phyloP scores from a whole-genome alignment of 2,329 filamentous ascomycete genomes.

The Aspergillus terreus region DNA sequence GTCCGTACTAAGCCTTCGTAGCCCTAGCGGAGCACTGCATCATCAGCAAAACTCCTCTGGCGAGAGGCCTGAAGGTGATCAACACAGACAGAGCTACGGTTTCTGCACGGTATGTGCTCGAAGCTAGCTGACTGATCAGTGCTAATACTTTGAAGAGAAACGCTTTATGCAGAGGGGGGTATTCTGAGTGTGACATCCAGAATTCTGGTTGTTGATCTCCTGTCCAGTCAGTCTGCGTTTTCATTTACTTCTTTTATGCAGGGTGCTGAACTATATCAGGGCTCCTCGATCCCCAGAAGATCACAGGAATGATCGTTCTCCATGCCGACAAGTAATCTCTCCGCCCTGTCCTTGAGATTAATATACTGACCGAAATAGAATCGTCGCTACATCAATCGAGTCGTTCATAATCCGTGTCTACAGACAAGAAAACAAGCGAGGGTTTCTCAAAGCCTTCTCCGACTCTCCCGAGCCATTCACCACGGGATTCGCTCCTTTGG shows the following conservation, averaged over 20 bases:
- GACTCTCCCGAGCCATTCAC: slow-evolving; percentile 91
- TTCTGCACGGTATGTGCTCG: slow-evolving; percentile 52
- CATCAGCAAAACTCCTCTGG: slow-evolving; percentile 75
- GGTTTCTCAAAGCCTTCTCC: slow-evolving; percentile 94
- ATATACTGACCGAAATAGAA: slow-evolving; percentile 40
- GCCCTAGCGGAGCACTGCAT: slow-evolving; percentile 92
- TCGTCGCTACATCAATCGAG: slow-evolving; percentile 82
- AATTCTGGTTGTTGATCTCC: slow-evolving; percentile 87
- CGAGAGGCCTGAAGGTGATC: slow-evolving; percentile 81
- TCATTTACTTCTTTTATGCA: not conserved
- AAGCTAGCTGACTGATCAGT: not conserved
- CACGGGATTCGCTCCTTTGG: slow-evolving; percentile 79
- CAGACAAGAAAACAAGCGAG: slow-evolving; percentile 86
- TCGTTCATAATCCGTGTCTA: slow-evolving; percentile 94
- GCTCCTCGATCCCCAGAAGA: slow-evolving; percentile 73
- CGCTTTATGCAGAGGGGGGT: slow-evolving; percentile 84
- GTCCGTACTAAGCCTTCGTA: slow-evolving; percentile 11
- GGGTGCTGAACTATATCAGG: slow-evolving; percentile 19
- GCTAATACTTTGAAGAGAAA: slow-evolving; percentile 58
- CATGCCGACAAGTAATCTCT: slow-evolving; percentile 70
- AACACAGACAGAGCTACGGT: slow-evolving; percentile 94
- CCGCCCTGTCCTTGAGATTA: not conserved
- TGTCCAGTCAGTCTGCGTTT: slow-evolving; percentile 55
- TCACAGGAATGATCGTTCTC: slow-evolving; percentile 82
- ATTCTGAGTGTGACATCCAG: slow-evolving; percentile 95